These are phyloP conservation scores for Furculomyces boomerangus DNA, from an alignment of 371 early-diverging fungal genomes.

Conservation along the genomic window DNA sequence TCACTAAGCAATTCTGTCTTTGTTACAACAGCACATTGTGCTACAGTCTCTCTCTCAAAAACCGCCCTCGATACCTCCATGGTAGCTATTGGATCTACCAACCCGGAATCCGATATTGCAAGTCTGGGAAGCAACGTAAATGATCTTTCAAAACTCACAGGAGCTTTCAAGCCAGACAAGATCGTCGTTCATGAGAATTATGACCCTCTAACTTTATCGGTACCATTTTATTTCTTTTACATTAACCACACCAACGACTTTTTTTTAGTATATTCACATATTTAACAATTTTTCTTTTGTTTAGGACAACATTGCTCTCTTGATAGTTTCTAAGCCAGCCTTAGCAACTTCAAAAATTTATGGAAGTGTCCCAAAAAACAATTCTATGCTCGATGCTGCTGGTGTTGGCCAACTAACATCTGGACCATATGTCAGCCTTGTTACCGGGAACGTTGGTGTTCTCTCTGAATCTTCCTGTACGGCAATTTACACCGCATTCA, in stretches of 20 bases:
- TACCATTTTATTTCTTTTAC: neutral
- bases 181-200: constrained; percentile 1
- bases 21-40: neutral
- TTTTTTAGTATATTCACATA: neutral
- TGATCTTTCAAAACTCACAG: neutral
- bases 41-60: neutral
- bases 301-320: constrained; percentile 2
- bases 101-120: neutral
- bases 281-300: neutral
- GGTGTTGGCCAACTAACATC: neutral
- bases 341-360: neutral
- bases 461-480: neutral
- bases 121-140: neutral
- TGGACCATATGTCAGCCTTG: neutral
- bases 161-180: neutral
- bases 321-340: neutral
- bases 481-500: neutral
- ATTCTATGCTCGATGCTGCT: neutral
- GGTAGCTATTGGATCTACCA: neutral
- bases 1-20: neutral
- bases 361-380: neutral
- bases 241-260: neutral
- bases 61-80: neutral
- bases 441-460: neutral
- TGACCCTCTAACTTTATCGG: neutral